Percentiles rank a stretch among this genome's conserved stretches.
Conservation (phyloP, 2,329 filamentous ascomycete species). For the Periconia sp. region DNA sequence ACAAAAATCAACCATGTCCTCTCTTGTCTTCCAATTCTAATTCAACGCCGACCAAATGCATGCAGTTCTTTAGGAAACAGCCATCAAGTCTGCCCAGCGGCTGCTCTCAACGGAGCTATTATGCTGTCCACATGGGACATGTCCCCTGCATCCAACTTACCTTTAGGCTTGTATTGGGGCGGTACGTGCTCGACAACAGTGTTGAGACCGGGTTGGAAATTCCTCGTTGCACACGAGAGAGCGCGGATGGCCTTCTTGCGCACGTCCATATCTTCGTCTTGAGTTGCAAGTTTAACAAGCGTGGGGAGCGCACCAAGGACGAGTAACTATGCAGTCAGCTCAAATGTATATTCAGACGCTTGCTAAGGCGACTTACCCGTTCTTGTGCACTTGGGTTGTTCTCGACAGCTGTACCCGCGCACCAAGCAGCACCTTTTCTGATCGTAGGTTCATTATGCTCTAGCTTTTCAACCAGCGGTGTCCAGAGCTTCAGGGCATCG, state of each 20-base stretch:
- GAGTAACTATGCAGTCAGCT: constrained; percentile 52
- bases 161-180: constrained; percentile 62
- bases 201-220: constrained; percentile 80
- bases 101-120: constrained; percentile 65
- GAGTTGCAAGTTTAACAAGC: constrained; percentile 69
- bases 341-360: not conserved
- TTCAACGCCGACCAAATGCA: constrained; percentile 5
- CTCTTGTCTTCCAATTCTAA: no score
- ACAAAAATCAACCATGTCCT: no score
- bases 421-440: constrained; percentile 90
- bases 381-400: constrained; percentile 91
- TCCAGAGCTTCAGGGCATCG: constrained; percentile 78
- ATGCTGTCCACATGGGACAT: constrained; percentile 86
- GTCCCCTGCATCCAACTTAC: constrained; percentile 76
- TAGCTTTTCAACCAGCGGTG: constrained; percentile 75
- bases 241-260: constrained; percentile 90
- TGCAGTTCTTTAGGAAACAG: not conserved
- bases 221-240: constrained; percentile 82
- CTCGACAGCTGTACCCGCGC: constrained; percentile 91
- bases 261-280: constrained; percentile 67
- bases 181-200: constrained; percentile 71
- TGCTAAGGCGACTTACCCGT: constrained; percentile 52
- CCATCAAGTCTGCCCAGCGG: constrained; percentile 6
- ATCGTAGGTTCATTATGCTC: constrained; percentile 72
- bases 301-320: constrained; percentile 70